A percentile compares a stretch with the other conserved stretches of the same genome.
These are phyloP conservation scores for Ambrosiella cleistominuta DNA, from an alignment of 2,329 filamentous ascomycete genomes.

Conservation along the genomic window DNA sequence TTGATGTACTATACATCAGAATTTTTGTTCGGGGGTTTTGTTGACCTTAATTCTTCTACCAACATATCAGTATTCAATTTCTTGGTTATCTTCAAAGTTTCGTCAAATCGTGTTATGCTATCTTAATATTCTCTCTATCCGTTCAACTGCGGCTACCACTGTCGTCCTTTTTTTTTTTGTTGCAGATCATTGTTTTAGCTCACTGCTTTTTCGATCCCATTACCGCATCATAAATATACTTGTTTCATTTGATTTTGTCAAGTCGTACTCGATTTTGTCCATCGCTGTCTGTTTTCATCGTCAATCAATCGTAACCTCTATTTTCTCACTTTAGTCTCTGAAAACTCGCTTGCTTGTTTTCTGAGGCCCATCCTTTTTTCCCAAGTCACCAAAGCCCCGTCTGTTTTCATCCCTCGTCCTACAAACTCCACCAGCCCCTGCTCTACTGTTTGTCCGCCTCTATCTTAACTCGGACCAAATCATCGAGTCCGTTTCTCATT, in stretches of 20 bases:
- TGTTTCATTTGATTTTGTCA: not conserved
- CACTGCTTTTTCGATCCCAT: not conserved
- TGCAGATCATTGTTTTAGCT: constrained; percentile 2
- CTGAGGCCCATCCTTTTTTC: not conserved
- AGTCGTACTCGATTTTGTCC: too few species aligned
- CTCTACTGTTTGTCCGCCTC: not conserved
- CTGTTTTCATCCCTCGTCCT: not conserved
- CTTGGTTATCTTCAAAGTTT: not conserved
- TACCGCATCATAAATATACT: not conserved
- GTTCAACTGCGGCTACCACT: not conserved
- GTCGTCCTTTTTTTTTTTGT: not conserved
- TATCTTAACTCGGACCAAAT: not conserved
- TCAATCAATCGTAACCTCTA: too few species aligned
- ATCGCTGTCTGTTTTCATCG: too few species aligned
- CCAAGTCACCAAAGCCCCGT: not conserved
- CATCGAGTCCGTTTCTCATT: not conserved
- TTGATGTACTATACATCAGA: not conserved
- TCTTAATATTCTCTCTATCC: not conserved
- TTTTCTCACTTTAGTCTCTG: not conserved
- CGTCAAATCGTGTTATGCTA: not conserved
- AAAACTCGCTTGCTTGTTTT: not conserved
- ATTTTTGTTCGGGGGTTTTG: not conserved
- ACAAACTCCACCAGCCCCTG: too few species aligned
- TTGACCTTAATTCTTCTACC: not conserved
- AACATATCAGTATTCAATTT: not conserved